phyloP scores from a whole-genome alignment of 108 stramenopile species.

The Phaeodactylum tricornutum region DNA sequence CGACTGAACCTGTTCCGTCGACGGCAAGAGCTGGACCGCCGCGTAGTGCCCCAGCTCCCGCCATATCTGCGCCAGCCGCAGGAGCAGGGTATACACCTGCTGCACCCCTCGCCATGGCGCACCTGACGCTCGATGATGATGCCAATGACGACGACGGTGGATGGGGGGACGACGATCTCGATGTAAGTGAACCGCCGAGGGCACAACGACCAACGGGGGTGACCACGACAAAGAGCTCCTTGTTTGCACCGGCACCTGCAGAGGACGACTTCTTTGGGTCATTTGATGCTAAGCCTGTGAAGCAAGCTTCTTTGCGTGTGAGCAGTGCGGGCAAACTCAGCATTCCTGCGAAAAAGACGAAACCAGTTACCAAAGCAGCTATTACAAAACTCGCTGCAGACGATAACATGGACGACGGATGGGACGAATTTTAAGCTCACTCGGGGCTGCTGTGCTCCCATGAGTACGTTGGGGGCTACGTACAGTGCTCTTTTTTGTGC shows the following conservation, averaged over 20 bases:
- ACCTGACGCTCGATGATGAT: slow-evolving; percentile 14
- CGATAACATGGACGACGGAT: slow-evolving; percentile 60
- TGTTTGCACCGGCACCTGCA: background rate
- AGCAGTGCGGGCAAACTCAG: no score
- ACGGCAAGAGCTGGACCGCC: no score
- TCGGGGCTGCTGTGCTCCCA: no score
- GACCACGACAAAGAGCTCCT: background rate
- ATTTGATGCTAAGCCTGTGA: slow-evolving; percentile 1
- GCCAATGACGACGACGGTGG: slow-evolving; percentile 37
- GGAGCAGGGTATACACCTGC: slow-evolving; percentile 11
- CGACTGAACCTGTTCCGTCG: slow-evolving; percentile 10
- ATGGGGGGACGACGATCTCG: slow-evolving; percentile 15
- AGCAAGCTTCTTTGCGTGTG: no score
- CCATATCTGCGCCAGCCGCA: slow-evolving; percentile 5
- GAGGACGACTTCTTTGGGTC: slow-evolving; percentile 7
- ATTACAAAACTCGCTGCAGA: slow-evolving; percentile 37
- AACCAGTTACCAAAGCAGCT: slow-evolving; percentile 26
- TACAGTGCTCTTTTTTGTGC: no score
- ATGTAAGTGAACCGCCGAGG: no score
- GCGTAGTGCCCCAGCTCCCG: slow-evolving; percentile 8
- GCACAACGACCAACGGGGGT: no score
- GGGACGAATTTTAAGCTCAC: slow-evolving; percentile 71
- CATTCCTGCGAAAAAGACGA: slow-evolving; percentile 7
- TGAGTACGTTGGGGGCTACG: no score
- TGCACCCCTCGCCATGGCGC: slow-evolving; percentile 21